Percentiles rank a stretch among this genome's conserved stretches.
Conservation (phyloP, 306 rosid species). For the Malus fusca region DNA sequence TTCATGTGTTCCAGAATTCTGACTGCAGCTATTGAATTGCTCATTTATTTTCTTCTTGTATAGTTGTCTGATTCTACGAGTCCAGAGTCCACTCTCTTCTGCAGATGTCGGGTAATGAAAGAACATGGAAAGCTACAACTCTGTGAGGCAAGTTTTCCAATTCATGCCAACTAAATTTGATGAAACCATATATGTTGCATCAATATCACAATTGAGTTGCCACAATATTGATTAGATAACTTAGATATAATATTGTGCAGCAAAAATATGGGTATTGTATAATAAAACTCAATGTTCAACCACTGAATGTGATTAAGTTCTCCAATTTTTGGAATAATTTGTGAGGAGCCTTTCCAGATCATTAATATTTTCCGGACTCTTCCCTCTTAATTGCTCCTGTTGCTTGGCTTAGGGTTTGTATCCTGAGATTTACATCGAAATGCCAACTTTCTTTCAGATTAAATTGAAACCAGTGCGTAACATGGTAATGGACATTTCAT, state of each 20-base stretch:
- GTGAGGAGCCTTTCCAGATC: not conserved
- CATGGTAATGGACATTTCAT: slow-evolving; percentile 40
- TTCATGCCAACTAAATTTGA: not conserved
- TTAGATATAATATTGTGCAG: not conserved
- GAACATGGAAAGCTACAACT: slow-evolving; percentile 30
- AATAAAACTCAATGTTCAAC: not conserved
- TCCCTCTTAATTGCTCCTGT: not conserved
- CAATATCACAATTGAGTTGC: not conserved
- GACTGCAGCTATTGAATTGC: not conserved
- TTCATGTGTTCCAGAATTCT: not conserved
- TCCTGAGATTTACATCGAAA: not conserved
- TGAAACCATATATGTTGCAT: not conserved
- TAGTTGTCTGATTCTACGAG: slow-evolving; percentile 28
- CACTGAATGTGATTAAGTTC: too few species aligned
- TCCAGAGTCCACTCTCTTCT: slow-evolving; percentile 21
- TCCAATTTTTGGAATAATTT: not conserved
- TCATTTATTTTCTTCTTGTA: not conserved
- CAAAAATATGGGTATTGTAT: not conserved
- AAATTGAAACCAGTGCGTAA: slow-evolving; percentile 28
- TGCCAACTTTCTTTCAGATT: slow-evolving; percentile 14
- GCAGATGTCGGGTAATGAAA: slow-evolving; percentile 30
- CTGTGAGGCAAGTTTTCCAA: slow-evolving; percentile 27
- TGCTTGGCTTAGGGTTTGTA: not conserved
- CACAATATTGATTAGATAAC: too few species aligned
- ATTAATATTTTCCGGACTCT: not conserved